Percentiles rank a stretch among this genome's conserved stretches.
phyloP scores from a whole-genome alignment of 2,329 filamentous ascomycete genomes.

The Leptodontidium sp. region DNA sequence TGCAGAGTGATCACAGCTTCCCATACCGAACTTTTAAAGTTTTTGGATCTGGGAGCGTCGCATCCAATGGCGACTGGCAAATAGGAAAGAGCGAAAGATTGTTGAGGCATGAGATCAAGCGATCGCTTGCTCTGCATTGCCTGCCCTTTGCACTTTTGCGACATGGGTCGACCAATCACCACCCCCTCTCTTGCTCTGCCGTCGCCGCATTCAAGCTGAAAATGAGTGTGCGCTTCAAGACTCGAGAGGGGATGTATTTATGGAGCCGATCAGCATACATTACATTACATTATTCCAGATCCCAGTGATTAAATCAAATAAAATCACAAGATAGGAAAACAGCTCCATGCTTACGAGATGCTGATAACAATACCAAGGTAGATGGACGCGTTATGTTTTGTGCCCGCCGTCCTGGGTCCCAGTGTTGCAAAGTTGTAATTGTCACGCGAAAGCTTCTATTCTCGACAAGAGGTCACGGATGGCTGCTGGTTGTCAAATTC shows the following conservation, averaged over 20 bases:
- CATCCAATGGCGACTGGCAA: not conserved
- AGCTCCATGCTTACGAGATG: not conserved
- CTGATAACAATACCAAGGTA: not conserved
- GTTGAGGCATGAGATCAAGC: constrained; percentile 5
- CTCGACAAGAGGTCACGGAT: constrained; percentile 5
- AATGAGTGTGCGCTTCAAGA: not conserved
- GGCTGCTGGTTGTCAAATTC: constrained; percentile 16
- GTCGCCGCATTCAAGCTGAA: constrained; percentile 8
- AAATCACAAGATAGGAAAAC: not conserved
- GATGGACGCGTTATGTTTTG: not conserved
- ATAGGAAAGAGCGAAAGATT: not conserved
- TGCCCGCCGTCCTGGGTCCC: constrained; percentile 7
- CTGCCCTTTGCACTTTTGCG: constrained; percentile 18
- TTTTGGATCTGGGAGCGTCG: constrained; percentile 4
- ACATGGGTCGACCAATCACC: constrained; percentile 15
- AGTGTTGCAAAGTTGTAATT: not conserved
- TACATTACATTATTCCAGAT: not conserved
- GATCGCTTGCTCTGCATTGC: constrained; percentile 3
- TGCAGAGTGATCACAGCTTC: constrained; percentile 14
- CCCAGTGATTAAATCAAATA: not conserved
- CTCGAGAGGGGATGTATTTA: not conserved
- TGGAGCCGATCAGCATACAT: not conserved
- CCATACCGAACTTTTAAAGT: not conserved
- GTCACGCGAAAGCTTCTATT: constrained; percentile 19
- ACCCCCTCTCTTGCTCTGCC: not conserved